These are phyloP conservation scores for Trypanosoma caninum DNA, from an alignment of 208 protist species.

Conservation along the genomic window DNA sequence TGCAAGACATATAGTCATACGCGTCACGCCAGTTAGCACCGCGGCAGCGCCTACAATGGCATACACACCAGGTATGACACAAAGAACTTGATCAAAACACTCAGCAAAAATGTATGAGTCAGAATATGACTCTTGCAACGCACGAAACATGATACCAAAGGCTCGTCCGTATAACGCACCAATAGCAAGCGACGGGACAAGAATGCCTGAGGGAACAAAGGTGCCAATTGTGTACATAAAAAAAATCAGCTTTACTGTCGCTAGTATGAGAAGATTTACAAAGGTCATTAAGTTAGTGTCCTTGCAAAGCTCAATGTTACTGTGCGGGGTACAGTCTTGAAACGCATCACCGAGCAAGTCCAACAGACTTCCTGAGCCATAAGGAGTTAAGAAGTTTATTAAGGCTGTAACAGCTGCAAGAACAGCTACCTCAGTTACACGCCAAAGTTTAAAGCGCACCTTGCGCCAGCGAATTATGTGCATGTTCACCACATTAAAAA, in stretches of 20 bases:
- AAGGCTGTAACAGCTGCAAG: slow-evolving; percentile 48
- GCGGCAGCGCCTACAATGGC: slow-evolving; percentile 91
- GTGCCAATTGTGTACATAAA: slow-evolving; percentile 65
- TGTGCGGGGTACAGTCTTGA: slow-evolving; percentile 63
- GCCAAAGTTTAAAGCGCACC: slow-evolving; percentile 53
- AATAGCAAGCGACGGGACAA: slow-evolving; percentile 91
- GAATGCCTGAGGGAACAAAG: slow-evolving; percentile 86
- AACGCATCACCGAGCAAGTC: slow-evolving; percentile 72
- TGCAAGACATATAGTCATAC: slow-evolving; percentile 92
- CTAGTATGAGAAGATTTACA: slow-evolving; percentile 53
- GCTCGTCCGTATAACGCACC: slow-evolving; percentile 80
- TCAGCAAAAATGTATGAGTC: slow-evolving; percentile 59
- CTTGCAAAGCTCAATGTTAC: slow-evolving; percentile 50
- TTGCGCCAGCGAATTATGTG: slow-evolving; percentile 49
- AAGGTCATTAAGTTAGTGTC: slow-evolving; percentile 39
- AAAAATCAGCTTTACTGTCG: slow-evolving; percentile 45
- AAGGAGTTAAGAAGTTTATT: slow-evolving; percentile 70
- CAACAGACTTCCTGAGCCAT: slow-evolving; percentile 49
- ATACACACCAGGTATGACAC: slow-evolving; percentile 88
- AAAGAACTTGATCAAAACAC: slow-evolving; percentile 53
- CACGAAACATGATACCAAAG: slow-evolving; percentile 59
- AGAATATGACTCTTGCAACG: slow-evolving; percentile 54
- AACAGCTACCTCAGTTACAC: slow-evolving; percentile 58
- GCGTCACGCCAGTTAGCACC: slow-evolving; percentile 90
- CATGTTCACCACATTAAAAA: slow-evolving; percentile 68